Conservation (phyloP, 2,329 filamentous ascomycete genomes). For the Nectriaceae sp. region DNA sequence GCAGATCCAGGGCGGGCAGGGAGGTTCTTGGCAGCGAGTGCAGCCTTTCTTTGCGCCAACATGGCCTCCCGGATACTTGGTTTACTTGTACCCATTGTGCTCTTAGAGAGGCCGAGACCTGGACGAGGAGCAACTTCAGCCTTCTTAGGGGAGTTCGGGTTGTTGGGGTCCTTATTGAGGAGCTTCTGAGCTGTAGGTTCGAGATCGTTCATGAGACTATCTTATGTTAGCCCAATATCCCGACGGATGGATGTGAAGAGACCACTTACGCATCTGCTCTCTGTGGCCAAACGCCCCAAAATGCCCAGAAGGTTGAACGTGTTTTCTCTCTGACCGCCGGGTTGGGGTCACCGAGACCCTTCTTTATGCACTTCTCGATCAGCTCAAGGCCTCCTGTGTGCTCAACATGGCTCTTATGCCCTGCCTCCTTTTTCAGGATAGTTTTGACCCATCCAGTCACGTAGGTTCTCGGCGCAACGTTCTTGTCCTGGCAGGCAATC, state of each 20-base stretch:
- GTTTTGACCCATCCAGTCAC: constrained; percentile 83
- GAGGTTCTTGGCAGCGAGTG: constrained; percentile 50
- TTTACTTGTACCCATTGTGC: constrained; percentile 58
- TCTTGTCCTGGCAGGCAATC: constrained; percentile 86
- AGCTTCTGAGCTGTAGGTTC: constrained; percentile 78
- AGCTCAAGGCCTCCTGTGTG: constrained; percentile 80
- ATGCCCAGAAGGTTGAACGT: constrained; percentile 85
- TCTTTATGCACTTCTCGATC: constrained; percentile 86
- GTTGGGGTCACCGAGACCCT: constrained; percentile 86
- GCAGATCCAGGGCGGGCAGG: constrained; percentile 63
- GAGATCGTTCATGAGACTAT: constrained; percentile 74
- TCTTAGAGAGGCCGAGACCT: constrained; percentile 63
- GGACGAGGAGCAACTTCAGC: constrained; percentile 51
- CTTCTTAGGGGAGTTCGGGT: constrained; percentile 70
- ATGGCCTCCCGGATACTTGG: constrained; percentile 80
- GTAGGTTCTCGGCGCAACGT: constrained; percentile 80
- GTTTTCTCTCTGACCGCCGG: constrained; percentile 86
- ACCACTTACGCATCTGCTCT: constrained; percentile 69
- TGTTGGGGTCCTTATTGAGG: constrained; percentile 80
- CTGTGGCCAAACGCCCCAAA: constrained; percentile 74
- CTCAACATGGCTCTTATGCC: constrained; percentile 81
- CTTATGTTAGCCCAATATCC: constrained; percentile 21
- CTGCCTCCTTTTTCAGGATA: constrained; percentile 73
- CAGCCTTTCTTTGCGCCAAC: constrained; percentile 74
- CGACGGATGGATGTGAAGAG: neutral